Base-by-base conservation (phyloP, 2,329 filamentous ascomycete genomes). In the Westerdykella aurantiaca region DNA sequence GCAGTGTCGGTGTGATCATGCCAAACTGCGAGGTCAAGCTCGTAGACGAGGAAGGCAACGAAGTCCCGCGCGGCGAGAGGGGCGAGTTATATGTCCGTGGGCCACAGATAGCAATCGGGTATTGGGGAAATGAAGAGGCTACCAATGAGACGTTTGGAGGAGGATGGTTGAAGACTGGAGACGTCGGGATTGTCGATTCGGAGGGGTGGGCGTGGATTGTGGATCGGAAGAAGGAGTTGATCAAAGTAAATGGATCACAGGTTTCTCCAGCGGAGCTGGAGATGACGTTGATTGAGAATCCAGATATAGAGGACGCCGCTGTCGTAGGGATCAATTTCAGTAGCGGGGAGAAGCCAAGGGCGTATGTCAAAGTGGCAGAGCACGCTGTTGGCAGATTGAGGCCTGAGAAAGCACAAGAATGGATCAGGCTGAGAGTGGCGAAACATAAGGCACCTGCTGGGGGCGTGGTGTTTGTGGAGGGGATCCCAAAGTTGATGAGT, bases 201-300 rank as follows among this genome's bases (percentile, higher is more conserved):
- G 53, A 73, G 0, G 55, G 50, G 0, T 56, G 41, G 38, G 49
- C 52, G 22, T 65, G 51, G 50, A 64, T 67, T 34, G 56, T 61
- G 2, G 63, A 67, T 46, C 52, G 63, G 11, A 60, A 59, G 48
- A 67, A 67, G n/a, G 63, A 81, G 55, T 67, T 81, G 41, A 81
- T 80, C 64, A 81, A 81, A 57, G 76, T 79, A 29, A 79, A 77
- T 48, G 78, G 78, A 10, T 73, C 76, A 42, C 78, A 81, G 57
- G 78, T 81, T 11, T 75, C 78, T 10, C 78, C 79, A 1, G 76
- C 77, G 1, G 77, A 81, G 54, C 61, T 81, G 4, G 78, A 81
- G 58, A 75, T 73, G 4, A 51, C 79, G 10, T 59, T 81, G 18
- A 61, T 80, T 11, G 72, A 76, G 12, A 76, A 79, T 53, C 68